Evolutionary conservation across 345 rosid species (phyloP).

Genomic region (Acer negundo): DNA sequence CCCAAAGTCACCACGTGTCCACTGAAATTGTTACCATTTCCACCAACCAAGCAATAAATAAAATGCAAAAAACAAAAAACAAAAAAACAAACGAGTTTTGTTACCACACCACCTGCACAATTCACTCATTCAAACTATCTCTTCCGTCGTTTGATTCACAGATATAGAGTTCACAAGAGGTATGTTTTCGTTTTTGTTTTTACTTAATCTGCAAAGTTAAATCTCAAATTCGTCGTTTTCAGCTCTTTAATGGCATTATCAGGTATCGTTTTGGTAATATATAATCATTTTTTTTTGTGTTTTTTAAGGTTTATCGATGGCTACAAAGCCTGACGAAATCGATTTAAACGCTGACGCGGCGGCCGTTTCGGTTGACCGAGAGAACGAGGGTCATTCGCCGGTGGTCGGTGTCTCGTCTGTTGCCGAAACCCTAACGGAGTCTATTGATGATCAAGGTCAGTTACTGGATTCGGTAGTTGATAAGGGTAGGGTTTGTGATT

Average conservation of each 20-base stretch:
- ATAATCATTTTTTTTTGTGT: background rate
- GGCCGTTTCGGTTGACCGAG: slow-evolving; percentile 25
- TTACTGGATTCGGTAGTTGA: slow-evolving; percentile 8
- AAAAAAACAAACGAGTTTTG: background rate
- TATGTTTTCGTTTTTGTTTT: background rate
- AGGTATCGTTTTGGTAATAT: slow-evolving; percentile 2
- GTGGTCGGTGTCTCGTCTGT: background rate
- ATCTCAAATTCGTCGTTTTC: background rate
- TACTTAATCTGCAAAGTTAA: background rate
- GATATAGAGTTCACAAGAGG: background rate
- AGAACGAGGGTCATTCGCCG: slow-evolving; percentile 16
- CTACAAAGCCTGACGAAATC: slow-evolving; percentile 32
- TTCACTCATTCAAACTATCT: background rate
- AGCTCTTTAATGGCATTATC: background rate
- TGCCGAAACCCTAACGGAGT: slow-evolving; percentile 27
- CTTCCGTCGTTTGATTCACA: background rate
- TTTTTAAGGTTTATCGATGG: slow-evolving; percentile 36
- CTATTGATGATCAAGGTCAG: slow-evolving; percentile 6
- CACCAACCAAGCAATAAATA: background rate
- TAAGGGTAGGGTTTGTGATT: slow-evolving; percentile 11
- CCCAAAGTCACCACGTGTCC: slow-evolving; percentile 6
- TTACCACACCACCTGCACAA: background rate
- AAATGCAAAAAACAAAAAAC: background rate
- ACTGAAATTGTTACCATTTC: background rate
- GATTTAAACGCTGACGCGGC: slow-evolving; percentile 41